phyloP scores from a whole-genome alignment of 148 eudicot species.

The Rhododendron henanense region DNA sequence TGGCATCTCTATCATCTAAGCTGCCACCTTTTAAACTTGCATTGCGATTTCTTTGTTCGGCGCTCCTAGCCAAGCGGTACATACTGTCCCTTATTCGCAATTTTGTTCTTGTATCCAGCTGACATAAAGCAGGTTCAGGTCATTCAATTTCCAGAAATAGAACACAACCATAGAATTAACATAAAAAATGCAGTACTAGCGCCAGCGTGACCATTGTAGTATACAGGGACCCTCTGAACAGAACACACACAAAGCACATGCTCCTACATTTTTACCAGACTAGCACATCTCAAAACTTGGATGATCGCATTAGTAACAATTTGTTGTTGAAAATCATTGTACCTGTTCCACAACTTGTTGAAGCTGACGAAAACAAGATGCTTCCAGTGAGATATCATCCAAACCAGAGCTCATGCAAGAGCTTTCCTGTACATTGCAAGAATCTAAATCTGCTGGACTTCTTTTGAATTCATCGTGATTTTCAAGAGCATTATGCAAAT shows the following conservation, averaged over 20 bases:
- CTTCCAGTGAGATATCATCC: conserved; percentile 68
- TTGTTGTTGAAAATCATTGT: conserved; percentile 6
- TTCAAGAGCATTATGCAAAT: conserved; percentile 33
- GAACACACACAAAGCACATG: not conserved
- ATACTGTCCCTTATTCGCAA: conserved; percentile 88
- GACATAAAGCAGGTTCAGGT: conserved; percentile 27
- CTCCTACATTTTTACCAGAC: not conserved
- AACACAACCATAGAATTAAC: not conserved
- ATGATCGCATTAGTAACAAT: not conserved
- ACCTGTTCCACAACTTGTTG: conserved; percentile 87
- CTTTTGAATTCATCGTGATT: conserved; percentile 38
- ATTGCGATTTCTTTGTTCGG: conserved; percentile 68
- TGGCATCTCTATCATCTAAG: conserved; percentile 40
- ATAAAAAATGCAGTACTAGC: not conserved
- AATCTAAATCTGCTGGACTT: conserved; percentile 42
- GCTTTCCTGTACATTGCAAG: conserved; percentile 51
- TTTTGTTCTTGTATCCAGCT: conserved; percentile 77
- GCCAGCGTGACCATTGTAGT: not conserved
- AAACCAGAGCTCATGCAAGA: conserved; percentile 51
- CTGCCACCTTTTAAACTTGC: conserved; percentile 28
- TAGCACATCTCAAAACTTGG: not conserved
- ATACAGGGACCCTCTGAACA: not conserved
- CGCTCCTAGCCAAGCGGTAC: conserved; percentile 84
- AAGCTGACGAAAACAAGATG: conserved; percentile 74
- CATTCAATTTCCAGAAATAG: conserved; percentile 16